Evolutionary conservation across 2,329 filamentous ascomycete genomes (phyloP), one percentile per base, ranked within the genome.

Genomic region (Ciborinia camelliae): DNA sequence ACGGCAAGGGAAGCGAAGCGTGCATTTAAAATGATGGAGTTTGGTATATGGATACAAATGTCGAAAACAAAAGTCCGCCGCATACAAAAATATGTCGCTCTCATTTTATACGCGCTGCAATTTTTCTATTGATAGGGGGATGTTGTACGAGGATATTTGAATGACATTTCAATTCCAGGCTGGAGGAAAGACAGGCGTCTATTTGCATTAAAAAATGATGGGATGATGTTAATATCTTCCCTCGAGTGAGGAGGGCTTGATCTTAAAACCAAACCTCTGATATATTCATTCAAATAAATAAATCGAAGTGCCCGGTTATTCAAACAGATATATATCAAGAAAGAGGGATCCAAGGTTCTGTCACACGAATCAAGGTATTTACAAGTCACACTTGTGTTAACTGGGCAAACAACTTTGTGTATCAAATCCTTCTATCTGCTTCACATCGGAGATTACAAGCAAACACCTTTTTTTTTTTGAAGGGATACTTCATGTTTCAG

Each of bases 1-100:
- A 35, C 23, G 23, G 41, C 8, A 47, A 45, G 20, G 55, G 10
- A 58, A 47, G 41, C 41, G 30, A 58, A 58, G 41, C 55, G 55
- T 58, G 41, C 55, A 58, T 58, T 58, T 58, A 20, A 23, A 55
- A 43, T 45, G 26, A 57, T 58, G 55, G 55, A 47, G 55, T 59
- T 59, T 47, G 55, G 55, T 37, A 35, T 47, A 59, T 59, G 28
- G 55, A 59, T 47, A 59, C 47, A 47, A n/a, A 41, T 59, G n/a
- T 47, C n/a, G 47, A 59, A n/a, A 57, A 43, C 53, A 57, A 26
- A 59, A 59, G 28, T 37, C 28, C 43, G 4, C 41, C 20, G 12
- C 28, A 30, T 10, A 41, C 10, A 59, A 12, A 20, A 57, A 45
- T 37, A 47, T 37, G 35, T 35, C 30, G 30, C 41, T 58, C 8